Percentiles rank a stretch among this genome's conserved stretches.
These are phyloP conservation scores for Cytidiella melzeri DNA, from an alignment of 768 basidiomycete genomes.

Conservation along the genomic window DNA sequence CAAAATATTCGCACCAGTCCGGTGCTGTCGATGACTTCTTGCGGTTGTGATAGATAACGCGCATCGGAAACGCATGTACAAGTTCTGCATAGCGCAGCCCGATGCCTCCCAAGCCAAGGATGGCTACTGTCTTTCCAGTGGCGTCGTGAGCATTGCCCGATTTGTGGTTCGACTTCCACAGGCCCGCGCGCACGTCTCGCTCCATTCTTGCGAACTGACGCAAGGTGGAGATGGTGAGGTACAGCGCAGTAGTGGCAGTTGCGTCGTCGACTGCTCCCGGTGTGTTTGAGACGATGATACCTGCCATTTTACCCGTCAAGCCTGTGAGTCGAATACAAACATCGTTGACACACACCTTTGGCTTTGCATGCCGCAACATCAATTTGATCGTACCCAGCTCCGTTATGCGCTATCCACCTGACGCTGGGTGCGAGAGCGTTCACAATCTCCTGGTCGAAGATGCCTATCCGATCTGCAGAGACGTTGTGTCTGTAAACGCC, in stretches of 20 bases:
- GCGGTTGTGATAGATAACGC: constrained; percentile 74
- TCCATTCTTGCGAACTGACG: constrained; percentile 69
- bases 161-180: constrained; percentile 53
- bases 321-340: not conserved
- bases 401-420: constrained; percentile 87
- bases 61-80: constrained; percentile 80
- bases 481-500: constrained; percentile 77
- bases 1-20: constrained; percentile 71
- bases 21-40: constrained; percentile 52
- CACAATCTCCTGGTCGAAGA: constrained; percentile 77
- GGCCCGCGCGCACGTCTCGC: constrained; percentile 41
- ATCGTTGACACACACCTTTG: constrained; percentile 39
- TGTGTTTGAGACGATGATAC: constrained; percentile 79
- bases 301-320: constrained; percentile 26
- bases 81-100: constrained; percentile 65
- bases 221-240: constrained; percentile 70
- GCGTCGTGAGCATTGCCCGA: constrained; percentile 52
- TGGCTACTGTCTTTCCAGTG: constrained; percentile 60
- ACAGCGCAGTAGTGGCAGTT: constrained; percentile 83
- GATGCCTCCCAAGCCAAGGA: constrained; percentile 78
- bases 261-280: constrained; percentile 87
- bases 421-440: constrained; percentile 57
- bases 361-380: constrained; percentile 68
- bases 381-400: constrained; percentile 88
- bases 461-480: constrained; percentile 59